phyloP scores from a whole-genome alignment of 1,284 basidiomycete species.

The Trametes versicolor region DNA sequence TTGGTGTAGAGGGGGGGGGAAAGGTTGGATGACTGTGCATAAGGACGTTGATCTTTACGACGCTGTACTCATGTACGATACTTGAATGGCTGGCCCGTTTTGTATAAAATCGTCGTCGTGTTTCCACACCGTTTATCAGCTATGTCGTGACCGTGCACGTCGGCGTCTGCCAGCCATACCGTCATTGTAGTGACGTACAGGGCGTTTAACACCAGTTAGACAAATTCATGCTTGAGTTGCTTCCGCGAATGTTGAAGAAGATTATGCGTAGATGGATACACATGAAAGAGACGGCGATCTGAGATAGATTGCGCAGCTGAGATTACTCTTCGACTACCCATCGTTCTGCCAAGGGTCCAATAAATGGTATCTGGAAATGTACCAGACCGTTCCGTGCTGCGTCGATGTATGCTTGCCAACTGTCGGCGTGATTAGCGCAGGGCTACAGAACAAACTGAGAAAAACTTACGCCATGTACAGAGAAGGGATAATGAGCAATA shows the following conservation, averaged over 20 bases:
- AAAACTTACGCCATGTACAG: slow-evolving; percentile 67
- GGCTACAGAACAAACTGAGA: neutral
- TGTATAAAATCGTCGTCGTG: neutral
- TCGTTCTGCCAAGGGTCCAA: slow-evolving; percentile 76
- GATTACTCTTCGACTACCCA: slow-evolving; percentile 77
- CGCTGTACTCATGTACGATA: neutral
- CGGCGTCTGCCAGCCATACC: no score
- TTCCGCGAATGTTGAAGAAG: no score
- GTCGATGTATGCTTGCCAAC: slow-evolving; percentile 73
- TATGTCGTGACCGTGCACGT: neutral
- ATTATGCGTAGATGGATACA: no score
- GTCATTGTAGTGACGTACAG: no score
- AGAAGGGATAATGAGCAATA: slow-evolving; percentile 53
- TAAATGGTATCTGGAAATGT: slow-evolving; percentile 71
- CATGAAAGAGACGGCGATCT: no score
- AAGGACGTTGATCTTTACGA: neutral
- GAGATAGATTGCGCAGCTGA: neutral
- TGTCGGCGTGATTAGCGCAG: slow-evolving; percentile 38
- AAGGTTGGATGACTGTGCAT: neutral
- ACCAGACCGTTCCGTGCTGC: slow-evolving; percentile 64
- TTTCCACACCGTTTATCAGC: neutral
- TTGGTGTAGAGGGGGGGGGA: slow-evolving; percentile 7
- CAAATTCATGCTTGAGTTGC: no score
- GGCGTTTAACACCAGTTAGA: no score
- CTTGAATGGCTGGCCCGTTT: neutral